These are phyloP conservation scores for Silene conica DNA, from an alignment of 148 eudicot genomes.

Conservation along the genomic window DNA sequence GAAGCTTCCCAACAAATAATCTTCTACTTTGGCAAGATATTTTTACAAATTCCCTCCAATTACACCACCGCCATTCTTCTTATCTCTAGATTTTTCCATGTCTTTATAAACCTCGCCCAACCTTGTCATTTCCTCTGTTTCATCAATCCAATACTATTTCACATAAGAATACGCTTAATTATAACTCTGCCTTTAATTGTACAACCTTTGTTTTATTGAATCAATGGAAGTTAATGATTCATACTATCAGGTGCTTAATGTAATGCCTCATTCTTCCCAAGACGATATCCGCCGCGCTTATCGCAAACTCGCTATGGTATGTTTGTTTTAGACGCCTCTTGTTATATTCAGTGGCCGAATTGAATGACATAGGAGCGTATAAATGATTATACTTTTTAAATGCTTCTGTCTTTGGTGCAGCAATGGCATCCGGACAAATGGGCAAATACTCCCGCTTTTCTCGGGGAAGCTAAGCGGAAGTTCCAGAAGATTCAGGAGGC, in stretches of 20 bases:
- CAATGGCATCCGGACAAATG: conserved; percentile 95
- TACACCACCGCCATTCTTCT: too few relatives aligned
- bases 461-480: conserved; percentile 61
- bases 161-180: too few relatives aligned
- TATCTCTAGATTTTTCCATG: too few relatives aligned
- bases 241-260: conserved; percentile 56
- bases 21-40: neutral
- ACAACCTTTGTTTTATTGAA: too few relatives aligned
- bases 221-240: conserved; percentile 27
- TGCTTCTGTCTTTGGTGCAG: conserved; percentile 38
- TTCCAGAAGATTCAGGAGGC: conserved; percentile 93
- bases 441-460: conserved; percentile 41
- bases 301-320: conserved; percentile 75
- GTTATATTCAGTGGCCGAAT: neutral
- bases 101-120: too few relatives aligned
- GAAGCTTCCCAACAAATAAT: neutral
- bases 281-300: conserved; percentile 73
- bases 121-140: too few relatives aligned
- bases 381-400: too few relatives aligned
- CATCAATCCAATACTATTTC: neutral
- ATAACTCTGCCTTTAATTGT: too few relatives aligned
- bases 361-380: too few relatives aligned
- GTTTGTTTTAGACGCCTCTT: neutral
- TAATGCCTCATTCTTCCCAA: conserved; percentile 32
- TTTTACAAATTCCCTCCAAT: too few relatives aligned